Evolutionary conservation across 73 alveolate species (phyloP).

Genomic region (Halteria grandinella): DNA sequence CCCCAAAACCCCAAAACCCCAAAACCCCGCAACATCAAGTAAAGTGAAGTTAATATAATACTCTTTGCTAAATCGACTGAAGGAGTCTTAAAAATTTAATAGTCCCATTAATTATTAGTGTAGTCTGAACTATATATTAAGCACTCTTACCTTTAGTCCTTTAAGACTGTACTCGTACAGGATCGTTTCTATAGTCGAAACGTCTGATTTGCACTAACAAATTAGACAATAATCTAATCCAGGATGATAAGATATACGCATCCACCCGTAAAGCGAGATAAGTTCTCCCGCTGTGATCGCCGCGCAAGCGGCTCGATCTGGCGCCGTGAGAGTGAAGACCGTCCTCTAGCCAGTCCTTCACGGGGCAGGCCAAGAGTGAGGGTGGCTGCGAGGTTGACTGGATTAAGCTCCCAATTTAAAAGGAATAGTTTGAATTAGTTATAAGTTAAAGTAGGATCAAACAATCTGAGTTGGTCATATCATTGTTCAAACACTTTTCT

Average conservation of each 20-base stretch:
- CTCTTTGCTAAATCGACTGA: too few species aligned
- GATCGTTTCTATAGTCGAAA: slow-evolving; percentile 95
- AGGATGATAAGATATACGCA: slow-evolving; percentile 93
- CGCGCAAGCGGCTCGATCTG: slow-evolving; percentile 58
- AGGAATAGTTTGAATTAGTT: too few species aligned
- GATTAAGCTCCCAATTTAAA: slow-evolving; percentile 51
- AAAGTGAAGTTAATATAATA: too few species aligned
- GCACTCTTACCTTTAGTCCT: background rate
- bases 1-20: too few species aligned
- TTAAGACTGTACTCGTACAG: slow-evolving; percentile 98
- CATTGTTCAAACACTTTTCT: too few species aligned
- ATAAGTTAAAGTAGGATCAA: too few species aligned
- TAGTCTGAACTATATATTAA: background rate
- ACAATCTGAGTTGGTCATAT: too few species aligned
- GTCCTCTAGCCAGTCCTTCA: slow-evolving; percentile 64
- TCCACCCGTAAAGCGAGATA: slow-evolving; percentile 80
- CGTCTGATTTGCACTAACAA: slow-evolving; percentile 90
- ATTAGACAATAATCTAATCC: slow-evolving; percentile 92
- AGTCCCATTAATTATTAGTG: slow-evolving; percentile 36
- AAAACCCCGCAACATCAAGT: too few species aligned
- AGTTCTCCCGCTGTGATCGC: slow-evolving; percentile 68
- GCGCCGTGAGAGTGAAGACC: slow-evolving; percentile 79
- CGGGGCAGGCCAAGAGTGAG: slow-evolving; percentile 68
- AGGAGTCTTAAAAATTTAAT: background rate
- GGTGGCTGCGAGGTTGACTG: slow-evolving; percentile 79